These are phyloP conservation scores for Aspergillus cristatus DNA, from an alignment of 495 filamentous ascomycete species.

Conservation along the genomic window DNA sequence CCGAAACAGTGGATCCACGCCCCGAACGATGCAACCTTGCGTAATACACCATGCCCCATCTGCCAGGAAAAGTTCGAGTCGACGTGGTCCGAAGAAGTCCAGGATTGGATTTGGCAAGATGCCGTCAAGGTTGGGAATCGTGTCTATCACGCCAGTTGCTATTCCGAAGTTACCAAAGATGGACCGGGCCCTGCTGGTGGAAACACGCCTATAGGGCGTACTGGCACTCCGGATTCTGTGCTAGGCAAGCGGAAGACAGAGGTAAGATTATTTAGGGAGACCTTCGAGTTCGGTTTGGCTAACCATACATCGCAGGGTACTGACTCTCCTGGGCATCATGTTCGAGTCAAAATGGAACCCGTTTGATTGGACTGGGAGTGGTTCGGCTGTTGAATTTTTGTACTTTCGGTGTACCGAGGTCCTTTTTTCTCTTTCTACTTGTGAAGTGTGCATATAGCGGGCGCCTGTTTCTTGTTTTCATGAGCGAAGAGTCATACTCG, in stretches of 20 bases:
- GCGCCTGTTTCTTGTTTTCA: conserved; percentile 10
- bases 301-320: conserved; percentile 11
- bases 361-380: no score
- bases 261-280: conserved; percentile 30
- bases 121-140: conserved; percentile 66
- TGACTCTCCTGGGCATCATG: conserved; percentile 30
- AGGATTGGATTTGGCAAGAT: conserved; percentile 97
- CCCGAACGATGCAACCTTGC: conserved; percentile 62
- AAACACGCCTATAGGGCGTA: conserved; percentile 32
- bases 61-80: conserved; percentile 93
- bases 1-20: conserved; percentile 71
- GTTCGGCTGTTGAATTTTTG: no score
- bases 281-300: no score
- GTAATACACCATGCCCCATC: conserved; percentile 73
- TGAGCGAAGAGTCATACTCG: not conserved
- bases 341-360: conserved; percentile 34
- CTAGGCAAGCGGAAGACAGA: conserved; percentile 73
- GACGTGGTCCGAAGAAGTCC: conserved; percentile 77
- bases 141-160: conserved; percentile 85
- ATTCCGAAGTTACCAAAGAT: conserved; percentile 72
- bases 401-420: no score
- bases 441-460: conserved; percentile 9
- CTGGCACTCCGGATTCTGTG: conserved; percentile 54
- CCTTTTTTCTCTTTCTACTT: conserved; percentile 5
- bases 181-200: conserved; percentile 27